phyloP scores from a whole-genome alignment of 176 grass and related monocot species.

The Pharus latifolius region DNA sequence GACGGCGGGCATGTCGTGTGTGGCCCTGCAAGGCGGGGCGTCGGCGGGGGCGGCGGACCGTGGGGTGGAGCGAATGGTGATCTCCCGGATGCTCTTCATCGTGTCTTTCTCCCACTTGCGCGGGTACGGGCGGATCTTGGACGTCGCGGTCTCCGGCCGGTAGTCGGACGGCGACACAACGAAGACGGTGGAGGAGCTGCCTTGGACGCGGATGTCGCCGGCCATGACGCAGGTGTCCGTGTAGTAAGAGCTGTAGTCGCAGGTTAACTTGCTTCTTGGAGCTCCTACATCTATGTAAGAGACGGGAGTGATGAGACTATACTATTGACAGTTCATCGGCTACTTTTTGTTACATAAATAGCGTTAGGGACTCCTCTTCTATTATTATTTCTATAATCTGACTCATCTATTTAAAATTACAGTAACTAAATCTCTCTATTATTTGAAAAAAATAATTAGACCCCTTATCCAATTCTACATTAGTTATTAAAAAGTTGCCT shows the following conservation, averaged over 20 bases:
- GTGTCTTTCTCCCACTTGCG: constrained; percentile 30
- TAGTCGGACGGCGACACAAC: constrained; percentile 8
- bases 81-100: constrained; percentile 26
- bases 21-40: constrained; percentile 18
- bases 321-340: too few species aligned
- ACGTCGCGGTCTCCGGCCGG: constrained; percentile 1
- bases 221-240: constrained; percentile 47
- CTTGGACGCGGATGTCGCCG: constrained; percentile 50
- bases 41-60: neutral
- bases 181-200: constrained; percentile 28
- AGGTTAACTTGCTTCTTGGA: constrained; percentile 16
- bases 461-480: too few species aligned
- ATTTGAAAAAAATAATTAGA: too few species aligned
- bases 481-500: too few species aligned
- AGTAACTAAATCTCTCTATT: too few species aligned
- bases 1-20: constrained; percentile 38
- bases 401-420: too few species aligned
- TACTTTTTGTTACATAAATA: too few species aligned
- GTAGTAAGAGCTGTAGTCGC: constrained; percentile 22
- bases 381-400: too few species aligned
- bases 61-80: neutral
- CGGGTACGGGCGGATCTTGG: constrained; percentile 36
- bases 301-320: neutral
- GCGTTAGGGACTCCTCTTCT: too few species aligned
- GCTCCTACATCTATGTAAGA: neutral